These are phyloP conservation scores for Lactifluus hygrophoroides DNA, from an alignment of 768 basidiomycete species.

Conservation along the genomic window DNA sequence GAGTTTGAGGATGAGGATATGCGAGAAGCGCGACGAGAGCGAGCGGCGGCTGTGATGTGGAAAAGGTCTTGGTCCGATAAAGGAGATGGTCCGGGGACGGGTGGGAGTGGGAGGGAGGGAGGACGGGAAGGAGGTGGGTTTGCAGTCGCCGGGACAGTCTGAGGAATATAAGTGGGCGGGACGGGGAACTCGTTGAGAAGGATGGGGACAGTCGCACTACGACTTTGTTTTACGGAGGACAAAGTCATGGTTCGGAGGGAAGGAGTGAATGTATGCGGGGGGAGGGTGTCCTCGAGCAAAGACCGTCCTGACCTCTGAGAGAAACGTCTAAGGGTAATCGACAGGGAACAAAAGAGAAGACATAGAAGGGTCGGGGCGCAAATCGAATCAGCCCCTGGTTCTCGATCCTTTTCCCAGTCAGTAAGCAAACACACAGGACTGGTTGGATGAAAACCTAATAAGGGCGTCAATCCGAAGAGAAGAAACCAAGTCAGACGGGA, in stretches of 20 bases:
- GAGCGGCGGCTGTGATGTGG: slow-evolving; percentile 31
- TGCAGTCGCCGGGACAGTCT: slow-evolving; percentile 15
- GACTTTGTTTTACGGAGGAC: not conserved
- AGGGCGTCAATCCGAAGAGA: slow-evolving; percentile 11
- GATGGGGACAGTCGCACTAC: slow-evolving; percentile 21
- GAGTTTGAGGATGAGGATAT: slow-evolving; percentile 24
- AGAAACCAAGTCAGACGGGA: not conserved
- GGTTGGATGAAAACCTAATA: not conserved
- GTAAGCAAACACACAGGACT: not conserved
- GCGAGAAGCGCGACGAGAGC: slow-evolving; percentile 31
- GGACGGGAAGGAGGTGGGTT: slow-evolving; percentile 55
- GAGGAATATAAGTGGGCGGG: slow-evolving; percentile 29
- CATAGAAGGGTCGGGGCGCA: not conserved
- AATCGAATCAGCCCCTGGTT: not conserved
- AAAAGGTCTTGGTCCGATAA: slow-evolving; percentile 43
- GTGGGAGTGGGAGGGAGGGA: slow-evolving; percentile 51
- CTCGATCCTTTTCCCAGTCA: not conserved
- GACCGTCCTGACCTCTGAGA: not conserved
- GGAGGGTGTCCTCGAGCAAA: not conserved
- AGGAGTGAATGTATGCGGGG: slow-evolving; percentile 5
- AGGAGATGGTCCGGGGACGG: slow-evolving; percentile 54
- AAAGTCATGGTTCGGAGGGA: not conserved
- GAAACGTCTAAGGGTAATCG: not conserved
- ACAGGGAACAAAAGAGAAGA: slow-evolving; percentile 7
- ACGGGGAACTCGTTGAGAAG: slow-evolving; percentile 28